A percentile compares a stretch with the other conserved stretches of the same genome.
Evolutionary conservation across 2,329 filamentous ascomycete species (phyloP).

Genomic region (Cladosporium colombiae): DNA sequence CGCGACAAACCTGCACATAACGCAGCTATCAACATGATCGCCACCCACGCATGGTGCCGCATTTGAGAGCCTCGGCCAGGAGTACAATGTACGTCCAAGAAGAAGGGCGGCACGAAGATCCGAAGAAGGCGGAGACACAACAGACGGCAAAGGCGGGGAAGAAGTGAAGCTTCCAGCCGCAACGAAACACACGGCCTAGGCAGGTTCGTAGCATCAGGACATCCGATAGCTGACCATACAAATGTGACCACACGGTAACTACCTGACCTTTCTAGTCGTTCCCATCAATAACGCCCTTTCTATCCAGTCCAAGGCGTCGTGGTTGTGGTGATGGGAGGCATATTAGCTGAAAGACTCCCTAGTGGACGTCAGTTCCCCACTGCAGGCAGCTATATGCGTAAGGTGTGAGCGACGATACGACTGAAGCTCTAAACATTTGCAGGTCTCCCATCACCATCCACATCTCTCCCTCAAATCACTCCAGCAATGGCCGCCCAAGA

Average conservation of each 20-base stretch:
- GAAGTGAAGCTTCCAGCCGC: background rate
- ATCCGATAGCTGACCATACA: background rate
- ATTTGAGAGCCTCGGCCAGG: slow-evolving; percentile 16
- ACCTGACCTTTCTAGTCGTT: background rate
- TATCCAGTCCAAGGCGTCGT: background rate
- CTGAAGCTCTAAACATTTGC: background rate
- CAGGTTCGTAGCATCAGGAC: background rate
- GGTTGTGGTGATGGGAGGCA: background rate
- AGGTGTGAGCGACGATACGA: too few species aligned
- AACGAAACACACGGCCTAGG: background rate
- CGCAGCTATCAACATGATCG: background rate
- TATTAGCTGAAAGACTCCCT: background rate
- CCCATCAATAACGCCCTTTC: accelerated
- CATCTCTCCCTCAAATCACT: background rate
- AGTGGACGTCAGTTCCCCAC: background rate
- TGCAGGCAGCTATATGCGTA: background rate
- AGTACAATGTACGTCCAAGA: background rate
- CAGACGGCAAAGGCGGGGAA: background rate
- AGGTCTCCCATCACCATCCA: background rate
- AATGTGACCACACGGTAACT: background rate
- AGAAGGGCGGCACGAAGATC: background rate
- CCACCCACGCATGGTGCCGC: slow-evolving; percentile 13
- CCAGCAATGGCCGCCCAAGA: background rate
- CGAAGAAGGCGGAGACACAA: background rate
- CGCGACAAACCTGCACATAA: background rate